Evolutionary conservation across 2,329 filamentous ascomycete genomes (phyloP).

Genomic region (Cytospora paraplurivora): DNA sequence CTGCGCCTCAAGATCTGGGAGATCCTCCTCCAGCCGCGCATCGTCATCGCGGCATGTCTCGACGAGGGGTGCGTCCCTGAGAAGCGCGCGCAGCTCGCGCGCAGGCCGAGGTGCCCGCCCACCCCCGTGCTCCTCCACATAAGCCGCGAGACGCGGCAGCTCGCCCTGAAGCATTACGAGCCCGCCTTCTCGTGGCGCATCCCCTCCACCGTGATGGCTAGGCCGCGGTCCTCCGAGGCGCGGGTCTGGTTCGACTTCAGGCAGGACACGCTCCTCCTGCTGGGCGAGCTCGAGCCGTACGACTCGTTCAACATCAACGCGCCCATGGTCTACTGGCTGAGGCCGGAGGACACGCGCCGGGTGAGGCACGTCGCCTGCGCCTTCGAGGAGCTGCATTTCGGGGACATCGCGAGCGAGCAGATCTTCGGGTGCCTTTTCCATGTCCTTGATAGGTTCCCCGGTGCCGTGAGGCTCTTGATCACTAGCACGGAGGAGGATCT

Average conservation of each 20-base stretch:
- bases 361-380: slow-evolving; percentile 48
- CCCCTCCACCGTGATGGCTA: slow-evolving; percentile 42
- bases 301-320: slow-evolving; percentile 50
- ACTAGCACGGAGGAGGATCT: slow-evolving; percentile 45
- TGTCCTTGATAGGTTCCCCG: slow-evolving; percentile 48
- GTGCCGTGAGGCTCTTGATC: slow-evolving; percentile 42
- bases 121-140: slow-evolving; percentile 48
- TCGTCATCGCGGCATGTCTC: slow-evolving; percentile 48
- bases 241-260: slow-evolving; percentile 52
- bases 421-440: slow-evolving; percentile 53
- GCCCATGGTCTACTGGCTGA: slow-evolving; percentile 52
- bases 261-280: slow-evolving; percentile 49
- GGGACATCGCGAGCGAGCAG: slow-evolving; percentile 46
- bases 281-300: slow-evolving; percentile 51
- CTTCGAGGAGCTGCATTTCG: slow-evolving; percentile 48
- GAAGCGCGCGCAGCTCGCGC: slow-evolving; percentile 33
- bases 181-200: slow-evolving; percentile 51
- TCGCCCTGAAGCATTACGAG: slow-evolving; percentile 49
- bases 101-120: slow-evolving; percentile 25
- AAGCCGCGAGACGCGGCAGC: slow-evolving; percentile 45
- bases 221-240: slow-evolving; percentile 33
- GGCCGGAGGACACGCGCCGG: slow-evolving; percentile 45
- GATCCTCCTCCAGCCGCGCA: slow-evolving; percentile 47
- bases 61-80: slow-evolving; percentile 35
- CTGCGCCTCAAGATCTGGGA: slow-evolving; percentile 53